These are phyloP conservation scores for Eremothecium sinecaudum DNA, from an alignment of 1,139 yeast genomes.

Conservation along the genomic window DNA sequence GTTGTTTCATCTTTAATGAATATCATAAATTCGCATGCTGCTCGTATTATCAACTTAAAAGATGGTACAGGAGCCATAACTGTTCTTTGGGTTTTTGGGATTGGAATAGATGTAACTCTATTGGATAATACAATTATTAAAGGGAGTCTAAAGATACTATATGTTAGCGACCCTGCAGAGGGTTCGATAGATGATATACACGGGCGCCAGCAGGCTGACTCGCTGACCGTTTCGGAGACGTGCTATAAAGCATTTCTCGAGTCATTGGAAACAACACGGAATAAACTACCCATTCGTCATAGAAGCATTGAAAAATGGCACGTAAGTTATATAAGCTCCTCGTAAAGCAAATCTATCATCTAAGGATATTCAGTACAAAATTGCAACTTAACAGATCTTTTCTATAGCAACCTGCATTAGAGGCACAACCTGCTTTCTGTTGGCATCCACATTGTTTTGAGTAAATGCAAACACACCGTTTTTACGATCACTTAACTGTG, in stretches of 20 bases:
- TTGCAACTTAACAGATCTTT: no score
- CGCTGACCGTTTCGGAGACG: conserved; percentile 10
- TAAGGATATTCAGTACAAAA: no score
- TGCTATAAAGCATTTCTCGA: conserved; percentile 13
- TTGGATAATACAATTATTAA: conserved; percentile 7
- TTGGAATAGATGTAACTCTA: conserved; percentile 16
- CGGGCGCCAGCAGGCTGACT: conserved; percentile 15
- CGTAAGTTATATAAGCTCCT: conserved; percentile 15
- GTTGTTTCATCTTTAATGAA: conserved; percentile 17
- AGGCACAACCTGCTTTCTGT: conserved; percentile 86
- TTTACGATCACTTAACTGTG: conserved; percentile 3
- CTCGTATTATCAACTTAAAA: conserved; percentile 17
- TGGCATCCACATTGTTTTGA: conserved; percentile 52
- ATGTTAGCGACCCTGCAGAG: conserved; percentile 8
- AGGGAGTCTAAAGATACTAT: conserved; percentile 22
- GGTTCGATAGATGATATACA: conserved; percentile 3
- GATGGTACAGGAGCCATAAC: conserved; percentile 7
- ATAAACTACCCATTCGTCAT: conserved; percentile 10
- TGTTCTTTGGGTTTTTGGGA: conserved; percentile 25
- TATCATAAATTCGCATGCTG: conserved; percentile 17
- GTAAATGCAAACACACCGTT: conserved; percentile 33
- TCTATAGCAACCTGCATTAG: conserved; percentile 18
- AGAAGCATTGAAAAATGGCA: conserved; percentile 17
- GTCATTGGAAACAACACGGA: conserved; percentile 9
- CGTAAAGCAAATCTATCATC: no score